A percentile compares a stretch with the other conserved stretches of the same genome.
Conservation (phyloP, 2,329 filamentous ascomycete species). For the Penicillium sp. region DNA sequence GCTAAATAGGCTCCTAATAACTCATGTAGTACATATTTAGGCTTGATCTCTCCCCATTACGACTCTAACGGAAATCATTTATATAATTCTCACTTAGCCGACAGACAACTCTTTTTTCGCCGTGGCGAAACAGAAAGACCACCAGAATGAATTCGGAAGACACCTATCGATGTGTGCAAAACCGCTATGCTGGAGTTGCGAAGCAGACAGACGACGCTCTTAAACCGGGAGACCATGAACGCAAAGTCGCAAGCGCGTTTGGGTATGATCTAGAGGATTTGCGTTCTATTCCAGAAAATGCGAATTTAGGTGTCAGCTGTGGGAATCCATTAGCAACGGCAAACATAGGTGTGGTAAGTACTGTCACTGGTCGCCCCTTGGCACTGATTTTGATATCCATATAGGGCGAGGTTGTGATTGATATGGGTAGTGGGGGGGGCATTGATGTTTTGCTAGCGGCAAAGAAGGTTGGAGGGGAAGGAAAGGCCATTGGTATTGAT, state of each 20-base stretch:
- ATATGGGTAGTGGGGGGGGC: constrained; percentile 58
- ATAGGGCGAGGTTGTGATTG: constrained; percentile 57
- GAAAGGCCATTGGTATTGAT: constrained; percentile 57
- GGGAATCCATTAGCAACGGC: constrained; percentile 55
- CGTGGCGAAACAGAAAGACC: not conserved
- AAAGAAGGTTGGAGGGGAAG: constrained; percentile 48
- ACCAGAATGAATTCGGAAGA: constrained; percentile 4
- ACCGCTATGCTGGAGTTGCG: constrained; percentile 5
- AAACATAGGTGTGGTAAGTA: constrained; percentile 43
- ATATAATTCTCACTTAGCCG: not conserved
- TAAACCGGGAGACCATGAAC: not conserved
- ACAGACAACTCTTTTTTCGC: not conserved
- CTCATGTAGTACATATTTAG: not conserved
- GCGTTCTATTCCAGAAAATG: constrained; percentile 43
- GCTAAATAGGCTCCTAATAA: not conserved
- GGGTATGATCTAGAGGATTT: constrained; percentile 54
- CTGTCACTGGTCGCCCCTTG: not conserved
- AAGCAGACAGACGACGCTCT: not conserved
- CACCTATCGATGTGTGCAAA: constrained; percentile 10
- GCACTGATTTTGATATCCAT: not conserved
- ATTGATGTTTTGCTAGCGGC: constrained; percentile 59
- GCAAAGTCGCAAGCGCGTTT: constrained; percentile 49
- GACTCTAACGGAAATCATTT: not conserved
- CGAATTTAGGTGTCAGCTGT: constrained; percentile 56
- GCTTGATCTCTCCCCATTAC: not conserved